Evolutionary conservation across 1,284 basidiomycete genomes (phyloP).

Genomic region (Trametes versicolor): DNA sequence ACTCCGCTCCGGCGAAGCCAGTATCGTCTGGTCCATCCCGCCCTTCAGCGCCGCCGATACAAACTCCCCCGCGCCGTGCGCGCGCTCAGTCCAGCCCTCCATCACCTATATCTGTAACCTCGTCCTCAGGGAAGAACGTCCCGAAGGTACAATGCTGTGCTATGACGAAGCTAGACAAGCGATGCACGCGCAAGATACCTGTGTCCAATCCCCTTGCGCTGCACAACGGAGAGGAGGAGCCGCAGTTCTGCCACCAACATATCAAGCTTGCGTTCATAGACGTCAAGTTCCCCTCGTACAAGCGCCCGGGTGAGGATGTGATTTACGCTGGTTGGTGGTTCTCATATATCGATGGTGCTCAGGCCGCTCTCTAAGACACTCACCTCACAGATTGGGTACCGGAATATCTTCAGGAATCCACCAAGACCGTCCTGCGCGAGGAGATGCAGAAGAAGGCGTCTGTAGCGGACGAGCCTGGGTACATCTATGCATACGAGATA

Average conservation of each 20-base stretch:
- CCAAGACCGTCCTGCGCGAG: conserved; percentile 66
- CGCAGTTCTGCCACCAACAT: conserved; percentile 76
- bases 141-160: conserved; percentile 64
- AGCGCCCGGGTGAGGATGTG: conserved; percentile 50
- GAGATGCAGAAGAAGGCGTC: conserved; percentile 79
- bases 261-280: conserved; percentile 55
- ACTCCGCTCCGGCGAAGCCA: conserved; percentile 35
- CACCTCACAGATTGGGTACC: conserved; percentile 71
- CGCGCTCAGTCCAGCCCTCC: conserved; percentile 47
- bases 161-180: conserved; percentile 67
- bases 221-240: conserved; percentile 50
- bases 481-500: conserved; percentile 84
- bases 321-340: conserved; percentile 60
- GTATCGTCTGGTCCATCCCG: conserved; percentile 19
- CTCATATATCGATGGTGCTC: too few species aligned
- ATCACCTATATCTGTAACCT: conserved; percentile 41
- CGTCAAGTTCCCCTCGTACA: conserved; percentile 62
- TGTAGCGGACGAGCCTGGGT: conserved; percentile 67
- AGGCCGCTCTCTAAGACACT: too few species aligned
- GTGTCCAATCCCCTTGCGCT: conserved; percentile 52
- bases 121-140: conserved; percentile 37
- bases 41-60: conserved; percentile 12
- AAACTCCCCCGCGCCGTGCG: conserved; percentile 34
- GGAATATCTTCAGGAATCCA: conserved; percentile 66
- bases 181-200: conserved; percentile 70